Evolutionary conservation across 2,329 filamentous ascomycete species (phyloP).

Genomic region (Aspergillus aculeatinus): DNA sequence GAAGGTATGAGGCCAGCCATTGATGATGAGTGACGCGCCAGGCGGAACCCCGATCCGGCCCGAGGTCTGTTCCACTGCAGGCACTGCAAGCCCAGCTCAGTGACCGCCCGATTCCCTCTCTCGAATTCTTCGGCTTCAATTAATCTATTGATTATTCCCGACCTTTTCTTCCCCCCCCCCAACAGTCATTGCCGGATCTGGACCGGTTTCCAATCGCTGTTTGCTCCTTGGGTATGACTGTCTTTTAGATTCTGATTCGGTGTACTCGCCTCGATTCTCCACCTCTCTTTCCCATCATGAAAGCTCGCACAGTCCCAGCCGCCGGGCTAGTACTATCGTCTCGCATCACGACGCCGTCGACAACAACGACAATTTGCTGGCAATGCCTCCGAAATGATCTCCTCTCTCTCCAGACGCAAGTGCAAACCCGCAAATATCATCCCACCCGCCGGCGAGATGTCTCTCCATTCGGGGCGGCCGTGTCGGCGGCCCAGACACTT

Average conservation of each 20-base stretch:
- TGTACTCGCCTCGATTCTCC: neutral
- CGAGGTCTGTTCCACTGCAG: neutral
- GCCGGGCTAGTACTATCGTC: conserved; percentile 37
- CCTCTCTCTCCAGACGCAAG: conserved; percentile 21
- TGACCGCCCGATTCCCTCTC: neutral
- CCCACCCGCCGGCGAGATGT: conserved; percentile 41
- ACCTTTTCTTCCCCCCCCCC: neutral
- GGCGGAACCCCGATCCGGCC: conserved; percentile 5
- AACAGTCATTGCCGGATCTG: conserved; percentile 5
- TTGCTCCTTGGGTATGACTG: conserved; percentile 6
- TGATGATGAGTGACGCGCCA: neutral
- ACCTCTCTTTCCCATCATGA: conserved; percentile 32
- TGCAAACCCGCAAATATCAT: conserved; percentile 40
- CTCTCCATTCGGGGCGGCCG: conserved; percentile 45
- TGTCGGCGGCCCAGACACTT: conserved; percentile 54
- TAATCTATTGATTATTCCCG: neutral
- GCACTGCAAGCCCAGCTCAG: neutral
- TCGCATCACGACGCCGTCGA: conserved; percentile 25
- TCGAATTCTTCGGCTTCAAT: conserved; percentile 10
- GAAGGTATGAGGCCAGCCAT: no score
- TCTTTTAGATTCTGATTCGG: neutral
- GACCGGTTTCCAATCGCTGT: conserved; percentile 2
- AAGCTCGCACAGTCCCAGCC: conserved; percentile 39
- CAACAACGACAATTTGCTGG: conserved; percentile 37
- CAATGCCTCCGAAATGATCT: conserved; percentile 43